phyloP scores from a whole-genome alignment of 495 filamentous ascomycete genomes.

The Sabuloglossum arenarium region DNA sequence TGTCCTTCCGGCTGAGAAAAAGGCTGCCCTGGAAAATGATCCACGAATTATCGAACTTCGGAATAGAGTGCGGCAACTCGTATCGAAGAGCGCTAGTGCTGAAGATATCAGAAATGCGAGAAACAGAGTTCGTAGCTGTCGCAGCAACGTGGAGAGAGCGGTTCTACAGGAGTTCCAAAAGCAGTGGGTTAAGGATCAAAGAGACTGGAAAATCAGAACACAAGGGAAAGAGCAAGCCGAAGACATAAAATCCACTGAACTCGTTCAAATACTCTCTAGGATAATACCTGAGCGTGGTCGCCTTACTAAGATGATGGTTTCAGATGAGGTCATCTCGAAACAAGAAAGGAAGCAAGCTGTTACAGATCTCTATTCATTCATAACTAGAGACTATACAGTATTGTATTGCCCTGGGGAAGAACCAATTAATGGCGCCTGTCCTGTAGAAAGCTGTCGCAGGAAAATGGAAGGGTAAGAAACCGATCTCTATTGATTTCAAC shows the following conservation, averaged over 20 bases:
- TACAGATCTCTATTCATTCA: neutral
- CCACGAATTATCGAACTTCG: neutral
- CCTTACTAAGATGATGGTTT: neutral
- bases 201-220: conserved; percentile 1
- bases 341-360: neutral
- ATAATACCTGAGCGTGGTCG: neutral
- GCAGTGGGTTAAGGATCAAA: conserved; percentile 1
- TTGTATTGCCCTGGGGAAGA: neutral
- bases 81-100: neutral
- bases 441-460: neutral
- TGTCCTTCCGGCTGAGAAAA: neutral
- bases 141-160: too few relatives aligned
- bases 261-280: neutral
- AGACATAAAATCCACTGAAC: neutral
- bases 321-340: neutral
- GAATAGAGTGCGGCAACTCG: neutral
- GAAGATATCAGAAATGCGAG: neutral
- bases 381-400: neutral
- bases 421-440: neutral
- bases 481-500: neutral
- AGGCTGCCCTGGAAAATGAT: neutral
- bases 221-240: neutral
- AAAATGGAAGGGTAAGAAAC: neutral
- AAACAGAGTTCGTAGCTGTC: neutral
- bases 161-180: neutral